phyloP scores from a whole-genome alignment of 1,284 basidiomycete genomes.

The Apiotrichum domesticum region DNA sequence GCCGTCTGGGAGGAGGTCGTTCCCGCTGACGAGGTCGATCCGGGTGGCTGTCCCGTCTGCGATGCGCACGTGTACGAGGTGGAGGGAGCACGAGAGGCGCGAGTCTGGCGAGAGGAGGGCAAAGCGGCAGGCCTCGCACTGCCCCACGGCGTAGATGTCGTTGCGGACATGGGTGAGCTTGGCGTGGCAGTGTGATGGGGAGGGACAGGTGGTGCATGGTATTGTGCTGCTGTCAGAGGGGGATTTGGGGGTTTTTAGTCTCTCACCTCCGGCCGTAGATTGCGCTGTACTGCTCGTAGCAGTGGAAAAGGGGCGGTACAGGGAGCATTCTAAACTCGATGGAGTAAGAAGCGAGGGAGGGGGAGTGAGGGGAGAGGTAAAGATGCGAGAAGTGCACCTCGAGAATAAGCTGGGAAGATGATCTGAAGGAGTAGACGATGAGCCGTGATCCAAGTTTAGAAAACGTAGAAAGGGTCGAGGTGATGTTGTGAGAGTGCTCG shows the following conservation, averaged over 20 bases:
- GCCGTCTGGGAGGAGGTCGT: too few relatives aligned
- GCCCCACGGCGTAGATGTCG: not conserved
- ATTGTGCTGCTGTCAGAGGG: not conserved
- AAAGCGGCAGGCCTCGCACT: conserved; percentile 1
- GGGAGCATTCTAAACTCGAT: not conserved
- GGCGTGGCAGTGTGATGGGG: not conserved
- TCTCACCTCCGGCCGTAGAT: not conserved
- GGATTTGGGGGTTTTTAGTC: not conserved
- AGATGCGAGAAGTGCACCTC: too few relatives aligned
- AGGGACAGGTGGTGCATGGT: not conserved
- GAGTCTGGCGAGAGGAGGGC: not conserved
- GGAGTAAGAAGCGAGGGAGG: too few relatives aligned
- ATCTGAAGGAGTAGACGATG: too few relatives aligned
- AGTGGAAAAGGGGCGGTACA: not conserved
- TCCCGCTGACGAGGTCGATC: not conserved
- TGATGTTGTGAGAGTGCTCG: too few relatives aligned
- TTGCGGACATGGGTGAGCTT: not conserved
- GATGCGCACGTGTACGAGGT: not conserved
- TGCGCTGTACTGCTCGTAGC: not conserved
- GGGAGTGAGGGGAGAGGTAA: too few relatives aligned
- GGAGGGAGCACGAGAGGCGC: not conserved
- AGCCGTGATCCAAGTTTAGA: too few relatives aligned
- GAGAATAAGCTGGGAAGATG: too few relatives aligned
- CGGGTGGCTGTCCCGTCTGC: not conserved
- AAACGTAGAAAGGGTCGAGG: too few relatives aligned